These are phyloP conservation scores for Artemisia annua DNA, from an alignment of 129 eudicot species.

Conservation along the genomic window DNA sequence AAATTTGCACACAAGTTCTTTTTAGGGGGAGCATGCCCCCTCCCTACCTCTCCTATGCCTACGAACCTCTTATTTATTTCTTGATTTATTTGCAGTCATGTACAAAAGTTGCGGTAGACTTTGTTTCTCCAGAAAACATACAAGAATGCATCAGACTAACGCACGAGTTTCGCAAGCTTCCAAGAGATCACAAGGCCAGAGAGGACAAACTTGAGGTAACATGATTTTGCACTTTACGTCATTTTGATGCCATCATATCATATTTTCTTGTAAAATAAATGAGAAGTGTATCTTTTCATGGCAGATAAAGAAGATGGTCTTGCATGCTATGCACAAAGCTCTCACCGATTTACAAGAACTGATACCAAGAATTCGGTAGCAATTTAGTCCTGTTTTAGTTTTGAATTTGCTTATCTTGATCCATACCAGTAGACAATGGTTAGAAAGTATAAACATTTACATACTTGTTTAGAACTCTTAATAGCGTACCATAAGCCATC, in stretches of 20 bases:
- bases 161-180: slow-evolving; percentile 63
- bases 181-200: slow-evolving; percentile 55
- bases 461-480: too few species aligned
- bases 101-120: slow-evolving; percentile 72
- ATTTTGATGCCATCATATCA: neutral
- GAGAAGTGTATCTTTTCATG: neutral
- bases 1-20: too few species aligned
- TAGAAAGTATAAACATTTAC: too few species aligned
- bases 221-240: neutral
- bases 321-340: slow-evolving; percentile 57
- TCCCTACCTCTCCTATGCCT: too few species aligned
- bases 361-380: neutral
- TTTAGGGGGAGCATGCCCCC: too few species aligned
- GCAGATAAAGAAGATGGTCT: slow-evolving; percentile 72
- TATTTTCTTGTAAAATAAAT: neutral
- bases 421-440: too few species aligned
- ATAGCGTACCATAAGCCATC: too few species aligned
- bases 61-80: slow-evolving; percentile 26
- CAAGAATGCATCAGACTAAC: slow-evolving; percentile 59
- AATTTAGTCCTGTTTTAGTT: too few species aligned
- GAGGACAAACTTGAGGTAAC: slow-evolving; percentile 84
- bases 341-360: slow-evolving; percentile 42
- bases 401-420: too few species aligned
- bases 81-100: slow-evolving; percentile 52
- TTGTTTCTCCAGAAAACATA: slow-evolving; percentile 78